A percentile compares a stretch with the other conserved stretches of the same genome.
phyloP scores from a whole-genome alignment of 1,284 basidiomycete genomes.

The Flammula alnicola region DNA sequence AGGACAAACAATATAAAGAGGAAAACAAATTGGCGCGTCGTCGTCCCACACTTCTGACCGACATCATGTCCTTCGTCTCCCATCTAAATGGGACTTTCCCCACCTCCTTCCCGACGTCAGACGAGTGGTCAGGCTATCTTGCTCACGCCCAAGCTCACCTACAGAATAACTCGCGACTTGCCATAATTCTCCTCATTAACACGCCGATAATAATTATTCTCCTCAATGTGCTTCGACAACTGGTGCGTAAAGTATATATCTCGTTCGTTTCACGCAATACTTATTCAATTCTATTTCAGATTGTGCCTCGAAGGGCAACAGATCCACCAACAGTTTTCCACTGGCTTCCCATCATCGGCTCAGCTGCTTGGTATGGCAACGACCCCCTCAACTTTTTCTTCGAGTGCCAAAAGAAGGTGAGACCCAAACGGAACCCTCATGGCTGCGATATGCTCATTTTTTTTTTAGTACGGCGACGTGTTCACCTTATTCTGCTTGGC shows the following conservation, averaged over 20 bases:
- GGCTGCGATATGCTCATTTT: neutral
- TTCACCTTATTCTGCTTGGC: constrained; percentile 95
- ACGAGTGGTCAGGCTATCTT: constrained; percentile 53
- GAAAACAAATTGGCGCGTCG: constrained; percentile 20
- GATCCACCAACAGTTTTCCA: constrained; percentile 84
- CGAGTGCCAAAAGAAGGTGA: constrained; percentile 81
- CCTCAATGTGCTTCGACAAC: constrained; percentile 47
- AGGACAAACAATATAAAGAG: constrained; percentile 28
- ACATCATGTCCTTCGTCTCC: constrained; percentile 39
- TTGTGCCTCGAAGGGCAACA: constrained; percentile 58
- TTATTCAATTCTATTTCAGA: constrained; percentile 24
- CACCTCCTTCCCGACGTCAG: constrained; percentile 28
- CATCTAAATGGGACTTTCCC: constrained; percentile 43
- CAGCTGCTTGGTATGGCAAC: constrained; percentile 78
- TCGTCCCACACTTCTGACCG: constrained; percentile 14
- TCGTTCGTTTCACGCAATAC: neutral
- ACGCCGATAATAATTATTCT: constrained; percentile 43
- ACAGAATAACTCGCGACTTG: constrained; percentile 36
- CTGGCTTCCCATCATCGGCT: constrained; percentile 81
- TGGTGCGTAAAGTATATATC: no score
- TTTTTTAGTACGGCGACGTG: constrained; percentile 61
- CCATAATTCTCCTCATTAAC: constrained; percentile 42
- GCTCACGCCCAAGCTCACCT: constrained; percentile 45
- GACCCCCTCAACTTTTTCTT: constrained; percentile 86
- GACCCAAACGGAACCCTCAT: constrained; percentile 18